These are phyloP conservation scores for Colletotrichum cereale DNA, from an alignment of 2,329 filamentous ascomycete genomes.

Conservation along the genomic window DNA sequence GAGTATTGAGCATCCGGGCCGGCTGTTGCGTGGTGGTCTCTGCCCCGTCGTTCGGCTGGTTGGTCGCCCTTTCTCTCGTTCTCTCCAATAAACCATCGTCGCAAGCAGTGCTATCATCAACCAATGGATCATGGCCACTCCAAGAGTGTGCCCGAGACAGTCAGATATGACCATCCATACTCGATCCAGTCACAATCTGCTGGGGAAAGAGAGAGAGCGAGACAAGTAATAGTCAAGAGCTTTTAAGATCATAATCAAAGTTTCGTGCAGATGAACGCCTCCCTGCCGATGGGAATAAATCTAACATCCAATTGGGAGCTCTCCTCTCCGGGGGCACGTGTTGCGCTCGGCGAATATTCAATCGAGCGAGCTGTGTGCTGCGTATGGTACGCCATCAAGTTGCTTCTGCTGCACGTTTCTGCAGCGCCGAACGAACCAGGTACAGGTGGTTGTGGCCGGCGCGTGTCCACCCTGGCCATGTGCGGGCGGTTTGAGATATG, in stretches of 20 bases:
- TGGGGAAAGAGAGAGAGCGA: neutral
- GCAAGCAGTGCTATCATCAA: neutral
- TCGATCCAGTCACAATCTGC: neutral
- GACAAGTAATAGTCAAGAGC: neutral
- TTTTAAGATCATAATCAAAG: neutral
- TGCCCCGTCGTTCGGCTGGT: neutral
- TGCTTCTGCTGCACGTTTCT: neutral
- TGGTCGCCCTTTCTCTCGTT: neutral
- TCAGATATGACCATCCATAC: neutral
- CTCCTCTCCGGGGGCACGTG: too few relatives aligned
- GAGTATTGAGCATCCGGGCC: neutral
- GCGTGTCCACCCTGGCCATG: constrained; percentile 6
- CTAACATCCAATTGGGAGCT: neutral
- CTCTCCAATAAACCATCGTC: neutral
- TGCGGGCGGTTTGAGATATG: constrained; percentile 5
- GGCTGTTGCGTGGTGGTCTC: neutral
- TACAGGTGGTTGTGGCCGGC: neutral
- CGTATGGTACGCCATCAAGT: neutral
- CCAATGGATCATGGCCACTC: neutral
- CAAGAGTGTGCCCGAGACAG: neutral
- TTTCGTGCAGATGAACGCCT: neutral
- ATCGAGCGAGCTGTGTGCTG: neutral
- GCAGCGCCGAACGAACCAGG: constrained; percentile 1
- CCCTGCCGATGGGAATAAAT: neutral
- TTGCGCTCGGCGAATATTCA: neutral